phyloP scores from a whole-genome alignment of 495 filamentous ascomycete genomes.

The Trichoderma asperelloides region DNA sequence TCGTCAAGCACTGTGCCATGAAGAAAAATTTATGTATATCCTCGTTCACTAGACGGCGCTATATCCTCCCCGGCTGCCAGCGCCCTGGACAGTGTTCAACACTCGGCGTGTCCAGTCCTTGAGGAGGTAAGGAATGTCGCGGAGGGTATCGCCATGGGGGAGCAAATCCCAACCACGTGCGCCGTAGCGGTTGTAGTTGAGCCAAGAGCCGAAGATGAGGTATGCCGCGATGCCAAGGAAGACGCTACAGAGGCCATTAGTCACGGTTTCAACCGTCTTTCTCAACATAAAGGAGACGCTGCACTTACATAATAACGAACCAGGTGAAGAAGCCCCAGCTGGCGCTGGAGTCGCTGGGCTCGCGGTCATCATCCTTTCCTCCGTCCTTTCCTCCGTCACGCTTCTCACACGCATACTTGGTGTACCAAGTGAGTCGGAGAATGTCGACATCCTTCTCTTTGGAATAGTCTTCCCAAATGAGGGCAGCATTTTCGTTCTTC shows the following conservation, averaged over 20 bases:
- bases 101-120: slow-evolving; percentile 77
- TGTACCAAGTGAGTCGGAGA: slow-evolving; percentile 71
- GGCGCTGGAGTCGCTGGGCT: slow-evolving; percentile 19
- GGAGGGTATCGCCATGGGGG: slow-evolving; percentile 84
- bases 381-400: slow-evolving; percentile 40
- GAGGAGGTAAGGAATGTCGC: slow-evolving; percentile 84
- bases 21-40: neutral
- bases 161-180: slow-evolving; percentile 92
- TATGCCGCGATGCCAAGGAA: slow-evolving; percentile 85
- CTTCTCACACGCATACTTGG: slow-evolving; percentile 73
- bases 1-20: neutral
- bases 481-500: slow-evolving; percentile 43
- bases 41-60: slow-evolving; percentile 66
- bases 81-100: slow-evolving; percentile 73
- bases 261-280: neutral
- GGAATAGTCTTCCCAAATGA: slow-evolving; percentile 64
- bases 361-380: slow-evolving; percentile 29
- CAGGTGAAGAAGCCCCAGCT: slow-evolving; percentile 96
- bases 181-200: slow-evolving; percentile 96
- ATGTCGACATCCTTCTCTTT: slow-evolving; percentile 42
- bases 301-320: slow-evolving; percentile 85
- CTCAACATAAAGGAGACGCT: neutral
- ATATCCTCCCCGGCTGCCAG: slow-evolving; percentile 77
- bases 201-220: slow-evolving; percentile 96
- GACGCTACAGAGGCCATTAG: slow-evolving; percentile 38